Evolutionary conservation across 2,329 filamentous ascomycete species (phyloP).

Genomic region (Cadophora gregata): DNA sequence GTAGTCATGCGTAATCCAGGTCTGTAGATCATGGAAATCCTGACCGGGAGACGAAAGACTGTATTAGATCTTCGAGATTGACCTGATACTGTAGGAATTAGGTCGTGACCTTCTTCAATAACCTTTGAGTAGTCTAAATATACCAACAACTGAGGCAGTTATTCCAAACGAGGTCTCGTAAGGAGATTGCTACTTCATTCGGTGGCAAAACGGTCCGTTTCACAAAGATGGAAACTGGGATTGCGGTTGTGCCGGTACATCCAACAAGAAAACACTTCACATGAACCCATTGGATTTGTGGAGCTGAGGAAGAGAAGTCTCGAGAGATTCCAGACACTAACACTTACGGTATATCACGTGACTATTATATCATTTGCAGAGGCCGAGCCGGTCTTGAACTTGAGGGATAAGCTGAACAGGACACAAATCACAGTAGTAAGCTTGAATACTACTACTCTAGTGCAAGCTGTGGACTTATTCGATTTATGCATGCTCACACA

Average conservation of each 20-base stretch:
- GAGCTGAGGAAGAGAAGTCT: no score
- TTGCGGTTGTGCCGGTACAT: constrained; percentile 8
- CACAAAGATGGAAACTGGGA: neutral
- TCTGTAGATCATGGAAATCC: neutral
- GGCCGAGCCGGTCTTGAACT: no score
- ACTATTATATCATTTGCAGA: no score
- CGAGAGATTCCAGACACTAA: no score
- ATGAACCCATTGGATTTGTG: no score
- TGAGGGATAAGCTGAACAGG: no score
- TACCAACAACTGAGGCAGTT: neutral
- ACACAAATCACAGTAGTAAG: no score
- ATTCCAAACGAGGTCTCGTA: constrained; percentile 14
- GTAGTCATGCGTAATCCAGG: neutral
- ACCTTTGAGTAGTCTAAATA: neutral
- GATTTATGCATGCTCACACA: no score
- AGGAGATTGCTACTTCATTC: constrained; percentile 20
- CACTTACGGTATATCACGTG: no score
- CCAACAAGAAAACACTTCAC: neutral
- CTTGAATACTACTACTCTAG: no score
- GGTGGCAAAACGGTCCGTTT: constrained; percentile 15
- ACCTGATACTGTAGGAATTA: neutral
- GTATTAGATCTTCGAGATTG: neutral
- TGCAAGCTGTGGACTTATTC: no score
- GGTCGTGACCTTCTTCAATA: neutral
- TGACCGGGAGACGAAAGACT: neutral